Evolutionary conservation across 2,329 filamentous ascomycete genomes (phyloP).

Genomic region (Aspergillus fischeri): DNA sequence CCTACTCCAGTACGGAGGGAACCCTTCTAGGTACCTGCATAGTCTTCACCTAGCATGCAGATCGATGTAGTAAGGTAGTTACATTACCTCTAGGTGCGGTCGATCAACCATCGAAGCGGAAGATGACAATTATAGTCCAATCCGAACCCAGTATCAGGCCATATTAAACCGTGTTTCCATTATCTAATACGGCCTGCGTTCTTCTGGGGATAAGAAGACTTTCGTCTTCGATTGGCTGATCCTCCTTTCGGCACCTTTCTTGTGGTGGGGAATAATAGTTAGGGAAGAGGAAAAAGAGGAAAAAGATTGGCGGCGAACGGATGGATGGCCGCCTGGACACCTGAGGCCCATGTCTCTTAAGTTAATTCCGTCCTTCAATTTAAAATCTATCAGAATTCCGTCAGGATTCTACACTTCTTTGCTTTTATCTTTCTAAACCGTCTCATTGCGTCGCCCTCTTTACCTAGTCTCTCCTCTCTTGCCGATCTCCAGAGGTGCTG

Average conservation of each 20-base stretch:
- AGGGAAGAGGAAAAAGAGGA: background rate
- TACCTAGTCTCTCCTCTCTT: conserved; percentile 3
- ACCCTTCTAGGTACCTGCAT: background rate
- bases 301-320: background rate
- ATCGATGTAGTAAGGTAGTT: background rate
- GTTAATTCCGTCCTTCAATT: background rate
- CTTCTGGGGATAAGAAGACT: background rate
- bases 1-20: background rate
- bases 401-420: background rate
- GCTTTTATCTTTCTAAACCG: conserved; percentile 1
- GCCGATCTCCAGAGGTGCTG: background rate
- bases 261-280: background rate
- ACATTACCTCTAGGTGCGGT: background rate
- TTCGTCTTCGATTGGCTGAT: background rate
- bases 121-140: background rate
- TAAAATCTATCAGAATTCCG: background rate
- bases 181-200: background rate
- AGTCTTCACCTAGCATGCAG: background rate
- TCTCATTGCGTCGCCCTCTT: conserved; percentile 3
- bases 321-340: background rate
- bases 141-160: background rate
- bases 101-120: background rate
- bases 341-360: background rate
- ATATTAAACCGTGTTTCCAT: background rate
- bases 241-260: background rate